phyloP scores from a whole-genome alignment of 139 green algal genomes.

The Trebouxia sp. region DNA sequence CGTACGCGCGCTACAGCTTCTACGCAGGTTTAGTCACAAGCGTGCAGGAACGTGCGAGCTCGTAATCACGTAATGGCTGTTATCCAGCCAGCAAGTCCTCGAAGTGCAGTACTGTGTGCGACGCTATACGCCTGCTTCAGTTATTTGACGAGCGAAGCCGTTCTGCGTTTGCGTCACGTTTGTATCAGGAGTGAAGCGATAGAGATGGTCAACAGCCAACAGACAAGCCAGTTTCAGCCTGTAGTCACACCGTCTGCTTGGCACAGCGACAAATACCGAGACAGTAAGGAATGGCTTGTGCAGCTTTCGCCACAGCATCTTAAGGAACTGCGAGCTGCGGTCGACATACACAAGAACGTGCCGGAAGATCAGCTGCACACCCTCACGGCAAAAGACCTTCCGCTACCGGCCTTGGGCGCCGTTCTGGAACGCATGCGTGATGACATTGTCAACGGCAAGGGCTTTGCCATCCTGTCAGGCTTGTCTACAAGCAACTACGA shows the following conservation, averaged over 20 bases:
- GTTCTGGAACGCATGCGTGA: background rate
- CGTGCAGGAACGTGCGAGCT: too few species aligned
- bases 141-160: too few species aligned
- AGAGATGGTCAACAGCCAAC: background rate
- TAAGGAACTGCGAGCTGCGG: background rate
- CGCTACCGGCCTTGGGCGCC: background rate
- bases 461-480: background rate
- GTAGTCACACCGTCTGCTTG: background rate
- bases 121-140: too few species aligned
- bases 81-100: too few species aligned
- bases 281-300: background rate
- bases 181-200: too few species aligned
- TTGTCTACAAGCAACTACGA: background rate
- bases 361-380: background rate
- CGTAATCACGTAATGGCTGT: too few species aligned
- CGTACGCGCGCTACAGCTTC: too few species aligned
- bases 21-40: too few species aligned
- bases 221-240: background rate
- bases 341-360: background rate
- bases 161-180: too few species aligned
- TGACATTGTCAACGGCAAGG: background rate
- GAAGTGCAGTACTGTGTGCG: too few species aligned
- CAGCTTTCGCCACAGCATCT: background rate
- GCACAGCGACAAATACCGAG: background rate
- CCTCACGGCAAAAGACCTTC: background rate